phyloP scores from a whole-genome alignment of 148 eudicot genomes.

The Tetragonia tetragonoides region DNA sequence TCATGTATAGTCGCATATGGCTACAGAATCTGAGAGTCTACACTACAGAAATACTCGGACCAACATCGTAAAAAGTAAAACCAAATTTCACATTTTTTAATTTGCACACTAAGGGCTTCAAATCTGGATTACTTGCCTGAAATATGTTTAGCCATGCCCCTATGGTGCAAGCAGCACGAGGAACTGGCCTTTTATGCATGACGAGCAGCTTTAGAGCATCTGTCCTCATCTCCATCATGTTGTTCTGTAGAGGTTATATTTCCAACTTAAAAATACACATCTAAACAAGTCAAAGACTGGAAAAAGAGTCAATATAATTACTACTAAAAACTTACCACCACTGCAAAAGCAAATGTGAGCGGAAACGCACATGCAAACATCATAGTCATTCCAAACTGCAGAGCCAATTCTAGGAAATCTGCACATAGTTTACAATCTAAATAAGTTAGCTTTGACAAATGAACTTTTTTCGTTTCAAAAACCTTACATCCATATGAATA shows the following conservation, averaged over 20 bases:
- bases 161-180: constrained; percentile 83
- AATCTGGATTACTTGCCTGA: constrained; percentile 46
- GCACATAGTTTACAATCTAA: constrained; percentile 26
- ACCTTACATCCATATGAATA: background rate
- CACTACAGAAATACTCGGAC: background rate
- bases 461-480: background rate
- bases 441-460: background rate
- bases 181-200: constrained; percentile 76
- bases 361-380: constrained; percentile 99
- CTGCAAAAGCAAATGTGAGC: constrained; percentile 76
- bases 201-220: constrained; percentile 86
- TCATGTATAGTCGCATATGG: background rate
- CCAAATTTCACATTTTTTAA: background rate
- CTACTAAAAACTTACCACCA: constrained; percentile 45
- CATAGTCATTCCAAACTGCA: constrained; percentile 98
- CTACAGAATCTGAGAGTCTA: background rate
- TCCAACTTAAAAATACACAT: background rate
- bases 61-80: too few species aligned
- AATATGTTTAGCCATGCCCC: constrained; percentile 98
- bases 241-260: constrained; percentile 52
- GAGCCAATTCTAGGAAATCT: constrained; percentile 86
- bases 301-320: background rate
- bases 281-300: background rate
- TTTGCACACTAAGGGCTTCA: background rate
- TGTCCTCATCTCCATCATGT: constrained; percentile 82